phyloP scores from a whole-genome alignment of 768 basidiomycete genomes.

The Pisolithus orientalis region DNA sequence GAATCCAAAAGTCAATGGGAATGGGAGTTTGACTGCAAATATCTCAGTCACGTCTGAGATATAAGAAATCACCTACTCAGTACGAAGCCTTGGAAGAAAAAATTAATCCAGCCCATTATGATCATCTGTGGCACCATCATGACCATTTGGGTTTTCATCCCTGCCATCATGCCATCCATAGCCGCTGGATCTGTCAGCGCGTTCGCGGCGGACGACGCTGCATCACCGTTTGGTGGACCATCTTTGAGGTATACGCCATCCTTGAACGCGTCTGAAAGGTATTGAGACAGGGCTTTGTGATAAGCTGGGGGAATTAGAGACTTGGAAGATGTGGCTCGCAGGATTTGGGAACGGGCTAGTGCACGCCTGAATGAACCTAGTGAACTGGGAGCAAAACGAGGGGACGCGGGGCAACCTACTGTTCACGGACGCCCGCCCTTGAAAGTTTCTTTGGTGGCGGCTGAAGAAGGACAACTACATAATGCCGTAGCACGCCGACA shows the following conservation, averaged over 20 bases:
- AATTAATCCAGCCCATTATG: slow-evolving; percentile 99
- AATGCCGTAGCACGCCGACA: slow-evolving; percentile 89
- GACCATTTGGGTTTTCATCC: slow-evolving; percentile 98
- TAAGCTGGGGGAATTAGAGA: slow-evolving; percentile 73
- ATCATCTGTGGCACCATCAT: slow-evolving; percentile 99
- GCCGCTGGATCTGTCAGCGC: slow-evolving; percentile 84
- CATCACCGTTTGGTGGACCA: slow-evolving; percentile 62
- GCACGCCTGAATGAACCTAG: slow-evolving; percentile 47
- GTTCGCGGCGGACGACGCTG: slow-evolving; percentile 58
- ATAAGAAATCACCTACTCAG: slow-evolving; percentile 61
- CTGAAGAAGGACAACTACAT: slow-evolving; percentile 82
- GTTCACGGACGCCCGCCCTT: slow-evolving; percentile 80
- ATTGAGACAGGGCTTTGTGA: slow-evolving; percentile 70
- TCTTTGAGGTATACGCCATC: slow-evolving; percentile 84
- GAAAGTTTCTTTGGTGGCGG: slow-evolving; percentile 76
- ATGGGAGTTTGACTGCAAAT: slow-evolving; percentile 85
- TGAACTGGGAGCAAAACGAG: background rate
- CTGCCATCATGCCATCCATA: slow-evolving; percentile 99
- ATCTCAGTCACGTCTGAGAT: slow-evolving; percentile 1
- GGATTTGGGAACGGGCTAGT: slow-evolving; percentile 74
- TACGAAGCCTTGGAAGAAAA: slow-evolving; percentile 98
- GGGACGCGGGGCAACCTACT: slow-evolving; percentile 41
- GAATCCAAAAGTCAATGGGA: slow-evolving; percentile 94
- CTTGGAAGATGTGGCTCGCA: slow-evolving; percentile 72
- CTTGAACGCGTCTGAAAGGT: slow-evolving; percentile 65